These are phyloP conservation scores for Leptomonas pyrrhocoris DNA, from an alignment of 208 protist genomes.

Conservation along the genomic window DNA sequence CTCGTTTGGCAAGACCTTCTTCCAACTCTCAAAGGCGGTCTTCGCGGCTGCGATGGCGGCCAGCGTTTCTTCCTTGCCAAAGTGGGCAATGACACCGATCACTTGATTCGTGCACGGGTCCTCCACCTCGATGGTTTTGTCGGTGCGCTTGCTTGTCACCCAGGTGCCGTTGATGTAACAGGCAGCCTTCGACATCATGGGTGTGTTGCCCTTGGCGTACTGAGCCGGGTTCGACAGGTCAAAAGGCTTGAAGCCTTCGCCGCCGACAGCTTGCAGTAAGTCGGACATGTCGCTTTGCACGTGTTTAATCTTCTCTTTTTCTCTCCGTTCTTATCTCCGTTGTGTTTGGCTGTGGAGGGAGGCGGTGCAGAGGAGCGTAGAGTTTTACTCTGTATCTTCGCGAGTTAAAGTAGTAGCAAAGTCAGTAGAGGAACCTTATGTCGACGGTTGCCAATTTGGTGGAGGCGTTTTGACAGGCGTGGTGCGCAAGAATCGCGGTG, in stretches of 20 bases:
- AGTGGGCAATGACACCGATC: slow-evolving; percentile 64
- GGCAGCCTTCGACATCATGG: slow-evolving; percentile 46
- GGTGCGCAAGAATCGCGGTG: no score
- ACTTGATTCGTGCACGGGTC: slow-evolving; percentile 77
- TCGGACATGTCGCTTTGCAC: slow-evolving; percentile 18
- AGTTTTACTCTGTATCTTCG: no score
- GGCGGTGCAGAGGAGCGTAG: neutral
- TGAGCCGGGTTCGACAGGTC: slow-evolving; percentile 41
- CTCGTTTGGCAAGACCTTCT: slow-evolving; percentile 57
- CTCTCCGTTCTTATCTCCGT: no score
- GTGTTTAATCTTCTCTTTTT: neutral
- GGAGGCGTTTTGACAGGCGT: no score
- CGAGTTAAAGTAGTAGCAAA: no score
- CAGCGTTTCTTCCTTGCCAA: slow-evolving; percentile 48
- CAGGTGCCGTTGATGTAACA: slow-evolving; percentile 75
- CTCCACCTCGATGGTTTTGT: slow-evolving; percentile 56
- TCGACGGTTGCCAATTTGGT: no score
- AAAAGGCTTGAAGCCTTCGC: slow-evolving; percentile 40
- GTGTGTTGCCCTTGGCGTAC: slow-evolving; percentile 39
- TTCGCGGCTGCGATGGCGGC: slow-evolving; percentile 66
- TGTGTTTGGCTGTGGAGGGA: neutral
- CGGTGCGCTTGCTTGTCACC: slow-evolving; percentile 28
- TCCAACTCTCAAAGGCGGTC: slow-evolving; percentile 69
- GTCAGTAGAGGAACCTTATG: no score
- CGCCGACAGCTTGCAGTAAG: slow-evolving; percentile 27